Percentiles rank a stretch among this genome's conserved stretches.
phyloP scores from a whole-genome alignment of 352 stramenopile genomes.

The Phytophthora uliginosa region DNA sequence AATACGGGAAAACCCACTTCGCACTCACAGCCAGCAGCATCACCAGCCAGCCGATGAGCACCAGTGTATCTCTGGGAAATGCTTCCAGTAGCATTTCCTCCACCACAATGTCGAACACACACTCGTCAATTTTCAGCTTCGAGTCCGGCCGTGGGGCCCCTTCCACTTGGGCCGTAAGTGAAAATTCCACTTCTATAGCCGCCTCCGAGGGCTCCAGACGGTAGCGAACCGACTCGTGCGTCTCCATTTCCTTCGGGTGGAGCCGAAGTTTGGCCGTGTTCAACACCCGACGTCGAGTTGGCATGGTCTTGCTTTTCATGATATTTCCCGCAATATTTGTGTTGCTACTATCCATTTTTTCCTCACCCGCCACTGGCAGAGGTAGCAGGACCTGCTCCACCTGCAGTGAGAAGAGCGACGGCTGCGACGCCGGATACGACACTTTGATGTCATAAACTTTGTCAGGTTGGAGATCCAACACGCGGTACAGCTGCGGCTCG shows the following conservation, averaged over 20 bases:
- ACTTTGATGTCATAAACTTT: constrained; percentile 84
- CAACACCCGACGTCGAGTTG: constrained; percentile 49
- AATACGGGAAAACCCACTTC: constrained; percentile 54
- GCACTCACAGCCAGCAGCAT: constrained; percentile 46
- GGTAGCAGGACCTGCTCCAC: constrained; percentile 50
- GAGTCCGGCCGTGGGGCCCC: constrained; percentile 58
- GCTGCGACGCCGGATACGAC: constrained; percentile 73
- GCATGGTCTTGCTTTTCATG: constrained; percentile 26
- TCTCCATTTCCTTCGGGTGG: constrained; percentile 51
- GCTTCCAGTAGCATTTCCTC: constrained; percentile 71
- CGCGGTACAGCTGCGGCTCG: constrained; percentile 57
- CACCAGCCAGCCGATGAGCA: constrained; percentile 67
- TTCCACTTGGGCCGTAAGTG: constrained; percentile 57
- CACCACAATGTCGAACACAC: constrained; percentile 80
- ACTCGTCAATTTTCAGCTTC: constrained; percentile 41
- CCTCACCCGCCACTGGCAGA: constrained; percentile 19
- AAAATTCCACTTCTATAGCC: constrained; percentile 52
- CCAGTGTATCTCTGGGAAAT: constrained; percentile 63
- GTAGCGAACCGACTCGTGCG: constrained; percentile 34
- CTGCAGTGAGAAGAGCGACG: constrained; percentile 63
- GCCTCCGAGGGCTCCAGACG: constrained; percentile 33
- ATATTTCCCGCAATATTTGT: constrained; percentile 27
- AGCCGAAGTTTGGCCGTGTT: constrained; percentile 82
- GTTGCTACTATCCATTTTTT: constrained; percentile 17
- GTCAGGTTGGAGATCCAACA: constrained; percentile 52